Evolutionary conservation across 2,329 filamentous ascomycete species (phyloP).

Genomic region (Diplodia corticola): DNA sequence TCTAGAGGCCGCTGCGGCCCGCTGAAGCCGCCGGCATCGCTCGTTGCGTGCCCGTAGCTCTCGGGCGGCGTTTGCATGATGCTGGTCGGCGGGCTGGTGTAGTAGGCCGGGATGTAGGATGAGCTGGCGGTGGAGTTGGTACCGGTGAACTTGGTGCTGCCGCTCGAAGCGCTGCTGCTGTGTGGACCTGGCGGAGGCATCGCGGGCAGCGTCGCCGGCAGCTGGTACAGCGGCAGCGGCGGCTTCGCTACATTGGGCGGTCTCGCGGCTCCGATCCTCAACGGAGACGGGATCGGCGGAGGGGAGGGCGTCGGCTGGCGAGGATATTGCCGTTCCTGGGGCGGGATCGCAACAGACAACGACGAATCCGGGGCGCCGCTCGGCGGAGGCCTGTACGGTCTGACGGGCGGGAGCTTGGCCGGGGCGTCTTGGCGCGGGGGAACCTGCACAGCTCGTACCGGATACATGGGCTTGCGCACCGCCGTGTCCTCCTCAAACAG

Average conservation of each 20-base stretch:
- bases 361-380: not conserved
- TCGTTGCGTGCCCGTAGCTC: not conserved
- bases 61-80: constrained; percentile 19
- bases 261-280: not conserved
- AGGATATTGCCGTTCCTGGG: not conserved
- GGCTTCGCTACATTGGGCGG: not conserved
- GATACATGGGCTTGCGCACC: constrained; percentile 11
- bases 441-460: not conserved
- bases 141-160: constrained; percentile 15
- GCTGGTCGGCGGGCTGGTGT: constrained; percentile 16
- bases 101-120: constrained; percentile 16
- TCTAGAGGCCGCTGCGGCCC: not conserved
- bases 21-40: not conserved
- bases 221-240: constrained; percentile 4
- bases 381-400: constrained; percentile 6
- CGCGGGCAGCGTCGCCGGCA: not conserved
- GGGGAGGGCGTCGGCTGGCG: constrained; percentile 22
- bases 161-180: constrained; percentile 14
- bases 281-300: constrained; percentile 27
- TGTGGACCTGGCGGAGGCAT: constrained; percentile 1
- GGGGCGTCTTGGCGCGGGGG: constrained; percentile 4
- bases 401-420: not conserved
- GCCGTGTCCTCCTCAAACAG: constrained; percentile 38
- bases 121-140: constrained; percentile 17
- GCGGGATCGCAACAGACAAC: constrained; percentile 7